phyloP scores from a whole-genome alignment of 164 flowering plant species.

The Macadamia tetraphylla region DNA sequence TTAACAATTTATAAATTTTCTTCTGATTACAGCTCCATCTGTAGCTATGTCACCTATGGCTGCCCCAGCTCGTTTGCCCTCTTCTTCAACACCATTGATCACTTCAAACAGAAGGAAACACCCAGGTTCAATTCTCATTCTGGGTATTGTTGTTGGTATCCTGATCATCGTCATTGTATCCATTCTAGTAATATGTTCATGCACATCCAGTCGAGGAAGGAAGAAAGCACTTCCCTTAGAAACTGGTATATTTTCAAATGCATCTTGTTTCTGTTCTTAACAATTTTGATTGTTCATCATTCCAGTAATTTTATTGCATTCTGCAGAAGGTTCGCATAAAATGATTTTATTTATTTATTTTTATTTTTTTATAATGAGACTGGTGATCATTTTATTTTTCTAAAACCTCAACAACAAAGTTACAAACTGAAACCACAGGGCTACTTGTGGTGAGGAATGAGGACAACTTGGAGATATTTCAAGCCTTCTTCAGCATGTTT shows the following conservation, averaged over 20 bases:
- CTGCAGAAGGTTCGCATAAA: too few relatives aligned
- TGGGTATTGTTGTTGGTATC: slow-evolving; percentile 56
- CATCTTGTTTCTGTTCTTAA: neutral
- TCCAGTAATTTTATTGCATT: too few relatives aligned
- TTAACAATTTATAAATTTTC: neutral
- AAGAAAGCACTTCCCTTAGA: slow-evolving; percentile 34
- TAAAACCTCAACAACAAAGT: neutral
- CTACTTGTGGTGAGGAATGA: too few relatives aligned
- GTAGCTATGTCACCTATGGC: slow-evolving; percentile 39
- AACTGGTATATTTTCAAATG: slow-evolving; percentile 40
- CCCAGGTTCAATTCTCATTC: slow-evolving; percentile 42
- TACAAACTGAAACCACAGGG: too few relatives aligned
- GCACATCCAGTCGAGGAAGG: slow-evolving; percentile 34
- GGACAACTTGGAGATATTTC: too few relatives aligned
- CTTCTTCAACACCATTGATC: slow-evolving; percentile 23
- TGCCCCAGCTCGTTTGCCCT: slow-evolving; percentile 27
- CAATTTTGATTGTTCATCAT: neutral
- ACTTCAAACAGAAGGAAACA: slow-evolving; percentile 33
- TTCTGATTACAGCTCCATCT: slow-evolving; percentile 50
- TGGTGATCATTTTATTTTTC: neutral
- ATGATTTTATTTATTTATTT: too few relatives aligned
- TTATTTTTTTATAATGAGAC: neutral
- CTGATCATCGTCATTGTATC: slow-evolving; percentile 37
- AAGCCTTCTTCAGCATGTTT: too few relatives aligned
- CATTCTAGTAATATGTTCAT: slow-evolving; percentile 44